Evolutionary conservation across 1,284 basidiomycete genomes (phyloP).

Genomic region (Cryptococcus floricola): DNA sequence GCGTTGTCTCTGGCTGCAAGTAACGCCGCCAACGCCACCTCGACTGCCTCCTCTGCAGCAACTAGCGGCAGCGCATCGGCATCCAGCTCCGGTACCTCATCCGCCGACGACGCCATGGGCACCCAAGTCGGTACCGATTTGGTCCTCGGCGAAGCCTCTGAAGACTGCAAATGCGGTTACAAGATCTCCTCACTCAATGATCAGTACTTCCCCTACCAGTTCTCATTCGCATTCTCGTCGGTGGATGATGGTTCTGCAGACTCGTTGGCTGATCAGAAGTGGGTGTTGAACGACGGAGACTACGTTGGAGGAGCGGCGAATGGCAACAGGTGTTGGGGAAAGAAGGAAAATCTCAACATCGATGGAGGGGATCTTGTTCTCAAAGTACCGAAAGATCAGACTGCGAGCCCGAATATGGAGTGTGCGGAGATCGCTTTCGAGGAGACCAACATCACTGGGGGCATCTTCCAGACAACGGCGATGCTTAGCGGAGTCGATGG

Average conservation of each 20-base stretch:
- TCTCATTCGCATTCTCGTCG: constrained; percentile 4
- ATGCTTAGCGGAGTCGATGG: constrained; percentile 2
- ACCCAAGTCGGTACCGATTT: not conserved
- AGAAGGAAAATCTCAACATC: constrained; percentile 1
- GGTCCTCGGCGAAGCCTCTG: not conserved
- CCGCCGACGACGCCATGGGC: not conserved
- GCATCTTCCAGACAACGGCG: constrained; percentile 14
- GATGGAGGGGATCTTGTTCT: constrained; percentile 5
- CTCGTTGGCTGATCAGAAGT: not conserved
- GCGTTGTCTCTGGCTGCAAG: not conserved
- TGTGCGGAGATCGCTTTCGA: constrained; percentile 12
- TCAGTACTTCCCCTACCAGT: constrained; percentile 6
- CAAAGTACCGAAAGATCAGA: constrained; percentile 6
- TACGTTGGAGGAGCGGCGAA: not conserved
- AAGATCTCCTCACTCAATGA: constrained; percentile 1
- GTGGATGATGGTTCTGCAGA: not conserved
- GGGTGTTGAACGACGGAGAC: constrained; percentile 3
- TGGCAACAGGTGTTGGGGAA: constrained; percentile 1
- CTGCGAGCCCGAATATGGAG: constrained; percentile 1
- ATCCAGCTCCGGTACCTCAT: not conserved
- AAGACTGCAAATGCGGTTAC: constrained; percentile 11
- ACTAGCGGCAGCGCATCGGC: not conserved
- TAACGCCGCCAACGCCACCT: not conserved
- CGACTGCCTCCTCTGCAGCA: not conserved
- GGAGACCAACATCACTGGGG: constrained; percentile 5